phyloP scores from a whole-genome alignment of 1,284 basidiomycete genomes.

The Cutaneotrichosporon sp. region DNA sequence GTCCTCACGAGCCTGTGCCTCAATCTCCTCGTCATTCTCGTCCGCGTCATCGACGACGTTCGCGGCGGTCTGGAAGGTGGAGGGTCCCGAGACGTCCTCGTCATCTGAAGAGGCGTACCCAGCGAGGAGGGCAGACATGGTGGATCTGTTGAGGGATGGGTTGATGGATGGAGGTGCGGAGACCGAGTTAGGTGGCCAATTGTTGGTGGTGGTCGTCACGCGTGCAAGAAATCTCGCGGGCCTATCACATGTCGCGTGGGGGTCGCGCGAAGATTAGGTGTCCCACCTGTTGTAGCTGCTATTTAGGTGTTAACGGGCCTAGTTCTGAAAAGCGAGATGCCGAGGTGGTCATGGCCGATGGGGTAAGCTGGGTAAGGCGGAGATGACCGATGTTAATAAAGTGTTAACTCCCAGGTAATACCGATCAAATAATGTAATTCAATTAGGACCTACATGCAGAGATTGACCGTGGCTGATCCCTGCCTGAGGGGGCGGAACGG shows the following conservation, averaged over 20 bases:
- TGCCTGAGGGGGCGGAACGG: not conserved
- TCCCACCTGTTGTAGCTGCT: too few species aligned
- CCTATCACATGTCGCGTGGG: conserved; percentile 19
- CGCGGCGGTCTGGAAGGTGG: not conserved
- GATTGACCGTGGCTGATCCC: too few species aligned
- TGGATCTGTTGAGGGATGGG: conserved; percentile 7
- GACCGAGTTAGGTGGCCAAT: conserved; percentile 15
- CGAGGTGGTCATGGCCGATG: too few species aligned
- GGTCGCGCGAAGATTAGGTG: conserved; percentile 22
- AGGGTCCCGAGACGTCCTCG: conserved; percentile 28
- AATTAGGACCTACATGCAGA: not conserved
- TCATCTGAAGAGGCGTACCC: conserved; percentile 54
- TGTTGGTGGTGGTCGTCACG: not conserved
- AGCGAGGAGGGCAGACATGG: conserved; percentile 45
- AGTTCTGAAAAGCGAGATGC: not conserved
- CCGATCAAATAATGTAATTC: not conserved
- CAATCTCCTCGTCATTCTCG: conserved; percentile 48
- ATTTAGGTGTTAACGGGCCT: too few species aligned
- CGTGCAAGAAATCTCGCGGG: not conserved
- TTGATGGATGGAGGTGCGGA: too few species aligned
- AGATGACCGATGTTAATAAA: not conserved
- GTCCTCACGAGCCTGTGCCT: conserved; percentile 44
- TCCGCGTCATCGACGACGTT: conserved; percentile 26
- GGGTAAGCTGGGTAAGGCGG: not conserved
- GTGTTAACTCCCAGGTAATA: not conserved